Evolutionary conservation across 345 rosid species (phyloP), one percentile per base, ranked within the genome.

Genomic region (Citropsis articulata): DNA sequence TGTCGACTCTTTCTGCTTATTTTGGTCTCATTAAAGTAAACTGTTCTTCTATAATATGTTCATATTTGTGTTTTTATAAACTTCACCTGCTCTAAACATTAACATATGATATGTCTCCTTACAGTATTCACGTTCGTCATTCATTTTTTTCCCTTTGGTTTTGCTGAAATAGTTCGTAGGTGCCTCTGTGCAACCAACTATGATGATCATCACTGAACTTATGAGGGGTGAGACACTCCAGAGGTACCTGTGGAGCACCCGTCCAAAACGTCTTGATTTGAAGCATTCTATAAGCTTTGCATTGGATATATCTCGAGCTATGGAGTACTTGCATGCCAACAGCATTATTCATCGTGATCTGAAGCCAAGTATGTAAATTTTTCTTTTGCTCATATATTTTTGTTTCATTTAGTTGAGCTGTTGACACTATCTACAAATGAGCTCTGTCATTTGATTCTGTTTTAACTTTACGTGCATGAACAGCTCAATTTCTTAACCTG

Each of bases 281-380:
- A 78, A 77, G 73, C 83, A 66, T 50, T 77, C 87, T 24, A 69
- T 89, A 36, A 79, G 81, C 72, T 88, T 81, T 50, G 97, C 93
- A 6, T 77, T 92, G 79, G 88, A 89, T 42, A 85, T 92, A 42
- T 84, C 92, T 61, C 85, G 75, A 77, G 97, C 93, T 62, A 89
- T 92, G 97, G 90, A 87, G 65, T 87, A 63, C 66, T 69, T 92
- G 88, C 97, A 92, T 74, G 86, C 89, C n/a, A 84, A 87, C 59
- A 85, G 90, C 83, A 83, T 92, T 83, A 87, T 92, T 73, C 94
- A 91, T 79, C 94, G 93, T 21, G 94, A 92, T 78, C 68, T 92
- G 45, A 89, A 92, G 80, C 94, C 97, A 25, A 82, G 94, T 92
- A 85, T 18, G 74, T 66, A 61, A 27, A n/a, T 75, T 69, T 33